Base-by-base conservation (phyloP, 495 filamentous ascomycete species). In the Hypomontagnella monticulosa region DNA sequence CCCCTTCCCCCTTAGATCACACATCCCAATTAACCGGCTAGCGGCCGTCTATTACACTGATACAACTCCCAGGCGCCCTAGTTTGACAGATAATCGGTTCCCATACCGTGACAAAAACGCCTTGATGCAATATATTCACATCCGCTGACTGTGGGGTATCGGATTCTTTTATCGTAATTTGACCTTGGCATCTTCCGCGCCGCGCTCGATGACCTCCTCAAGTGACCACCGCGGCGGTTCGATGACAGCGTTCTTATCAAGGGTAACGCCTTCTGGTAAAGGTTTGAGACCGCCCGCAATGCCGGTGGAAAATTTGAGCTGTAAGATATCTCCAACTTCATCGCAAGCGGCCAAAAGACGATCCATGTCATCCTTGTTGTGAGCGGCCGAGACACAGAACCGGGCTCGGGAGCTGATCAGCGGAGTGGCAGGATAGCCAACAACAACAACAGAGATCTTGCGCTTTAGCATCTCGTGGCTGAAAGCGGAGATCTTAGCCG, bases 301-400 rank as follows among this genome's bases (percentile, higher is more conserved):
- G 60, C 95, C 95, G 14, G 91, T 96, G 1, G 93, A 96, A 79
- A 96, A 97, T 77, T 98, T 99, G 70, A 98, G 80, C 72, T 99
- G 93, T 18, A 99, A 81, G 37, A 95, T 85, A 72, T 97, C 90
- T 59, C 94, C 93, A 52, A 97, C 88, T 74, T 97, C 91, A 69
- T 98, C 92, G 73, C 93, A 98, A 16, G 96, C 95, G 10, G 87
- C 81, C 30, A 99, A 83, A 55, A 98, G 80, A 15, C 94, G 89
- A 76, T 99, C 96, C 63, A 99, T 84, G 75, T 99, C 95, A 55
- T 98, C 95, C 79, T 99, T 99, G 70, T 93, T 99, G 79, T 99
- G 95, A 4, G 95, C 91, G 11, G 95, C 91, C 9, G 92, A 97
- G 20, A 99, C 88, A 78, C 95, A 99, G 82, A 99, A 97, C 43